Evolutionary conservation across 176 grass and related monocot genomes (phyloP), one percentile per base, ranked within the genome.

Genomic region (Carex parvula): DNA sequence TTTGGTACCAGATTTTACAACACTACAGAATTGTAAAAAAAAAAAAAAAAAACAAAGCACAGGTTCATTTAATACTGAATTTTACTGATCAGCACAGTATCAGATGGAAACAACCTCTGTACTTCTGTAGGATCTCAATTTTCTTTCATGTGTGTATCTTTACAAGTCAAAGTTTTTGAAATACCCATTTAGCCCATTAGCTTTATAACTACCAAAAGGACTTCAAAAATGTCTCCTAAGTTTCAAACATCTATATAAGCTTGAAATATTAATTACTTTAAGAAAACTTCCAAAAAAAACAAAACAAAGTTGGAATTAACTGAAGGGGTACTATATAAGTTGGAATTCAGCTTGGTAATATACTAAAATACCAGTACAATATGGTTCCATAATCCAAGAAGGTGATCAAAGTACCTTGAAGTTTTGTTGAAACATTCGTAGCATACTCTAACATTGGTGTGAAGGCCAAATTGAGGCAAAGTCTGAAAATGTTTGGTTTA

Each of bases 381-480:
- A 71, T 26, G 21, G 21, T 60, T 46, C 17, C 37, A 44, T 16
- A 46, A 60, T 48, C 48, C 44, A 46, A 57, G 11, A 29, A 74
- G 13, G 15, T 55, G 55, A 57, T 48, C 24, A 77, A 9, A 74
- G 9, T 89, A 99, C 97, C 97, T 86, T 48, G 97, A 88, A 52
- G 90, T 61, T 70, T 89, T 90, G 81, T 88, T 99, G 70, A 99
- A 96, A 81, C 97, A 99, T 21, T 91, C 85, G 24, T 86, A 89
- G 85, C 97, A 99, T 32, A 96, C 97, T 87, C 97, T 94, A 56
- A 84, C 97, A 83, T 99, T 90, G 2, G 97, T 91, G 37, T 93
- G 87, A 84, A 99, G 84, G 33, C 93, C 93, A 67, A 85, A 96
- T 85, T 99, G 97, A 26, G 97, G 97, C 85, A 99, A 87, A 81